Percentiles rank a stretch among this genome's conserved stretches.
Conservation (phyloP, 2,329 filamentous ascomycete genomes). For the Colletotrichum cordylinicola region DNA sequence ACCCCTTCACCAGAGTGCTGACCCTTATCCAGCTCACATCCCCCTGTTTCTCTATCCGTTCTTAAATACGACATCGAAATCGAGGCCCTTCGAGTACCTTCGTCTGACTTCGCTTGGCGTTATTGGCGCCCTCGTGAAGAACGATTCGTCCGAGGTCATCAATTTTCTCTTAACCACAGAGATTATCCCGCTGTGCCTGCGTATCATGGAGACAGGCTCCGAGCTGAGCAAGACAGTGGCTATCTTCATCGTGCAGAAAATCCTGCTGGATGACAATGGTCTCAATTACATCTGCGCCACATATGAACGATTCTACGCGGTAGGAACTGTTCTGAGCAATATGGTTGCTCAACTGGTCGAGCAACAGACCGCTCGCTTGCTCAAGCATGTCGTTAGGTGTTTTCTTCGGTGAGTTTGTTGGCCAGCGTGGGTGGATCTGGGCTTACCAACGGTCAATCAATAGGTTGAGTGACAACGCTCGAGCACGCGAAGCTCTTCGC, state of each 20-base stretch:
- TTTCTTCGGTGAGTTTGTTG: conserved; percentile 81
- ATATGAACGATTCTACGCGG: conserved; percentile 97
- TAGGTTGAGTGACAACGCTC: conserved; percentile 93
- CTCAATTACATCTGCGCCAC: conserved; percentile 98
- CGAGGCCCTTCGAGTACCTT: conserved; percentile 95
- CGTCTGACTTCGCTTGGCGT: conserved; percentile 95
- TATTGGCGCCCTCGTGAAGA: conserved; percentile 97
- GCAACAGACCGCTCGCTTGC: conserved; percentile 91
- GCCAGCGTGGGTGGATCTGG: background rate
- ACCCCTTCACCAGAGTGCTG: conserved; percentile 14
- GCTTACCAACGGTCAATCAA: background rate
- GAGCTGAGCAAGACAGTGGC: conserved; percentile 98
- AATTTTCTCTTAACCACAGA: conserved; percentile 98
- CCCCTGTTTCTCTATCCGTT: conserved; percentile 98
- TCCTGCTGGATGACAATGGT: conserved; percentile 93
- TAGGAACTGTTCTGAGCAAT: conserved; percentile 95
- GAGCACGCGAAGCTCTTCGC: conserved; percentile 90
- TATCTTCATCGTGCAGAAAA: conserved; percentile 99
- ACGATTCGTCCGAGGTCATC: conserved; percentile 97
- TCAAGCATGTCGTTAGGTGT: conserved; percentile 97
- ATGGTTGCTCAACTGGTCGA: conserved; percentile 99
- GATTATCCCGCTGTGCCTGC: conserved; percentile 95
- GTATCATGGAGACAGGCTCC: conserved; percentile 99
- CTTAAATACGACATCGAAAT: conserved; percentile 98
- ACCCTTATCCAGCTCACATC: conserved; percentile 76